phyloP scores from a whole-genome alignment of 495 filamentous ascomycete genomes.

The Elasticomyces elasticus region DNA sequence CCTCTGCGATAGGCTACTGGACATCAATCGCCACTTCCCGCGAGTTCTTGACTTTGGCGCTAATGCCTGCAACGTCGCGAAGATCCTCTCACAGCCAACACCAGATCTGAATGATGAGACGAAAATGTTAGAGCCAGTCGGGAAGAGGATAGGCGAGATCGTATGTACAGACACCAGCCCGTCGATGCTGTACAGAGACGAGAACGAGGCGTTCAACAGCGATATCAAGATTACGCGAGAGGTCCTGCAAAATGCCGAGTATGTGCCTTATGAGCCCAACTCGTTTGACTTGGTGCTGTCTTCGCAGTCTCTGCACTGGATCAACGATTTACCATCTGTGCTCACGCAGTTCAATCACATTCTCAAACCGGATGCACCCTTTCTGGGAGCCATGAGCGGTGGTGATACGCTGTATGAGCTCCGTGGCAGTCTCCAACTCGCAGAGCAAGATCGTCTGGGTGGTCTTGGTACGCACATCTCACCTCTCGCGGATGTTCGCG shows the following conservation, averaged over 20 bases:
- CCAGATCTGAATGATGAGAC: constrained; percentile 43
- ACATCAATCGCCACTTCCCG: constrained; percentile 81
- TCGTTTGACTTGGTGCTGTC: constrained; percentile 83
- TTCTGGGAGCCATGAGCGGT: constrained; percentile 92
- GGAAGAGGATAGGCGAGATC: constrained; percentile 56
- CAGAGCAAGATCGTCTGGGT: constrained; percentile 77
- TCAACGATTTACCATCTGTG: constrained; percentile 85
- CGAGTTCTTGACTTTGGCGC: constrained; percentile 87
- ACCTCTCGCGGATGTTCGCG: constrained; percentile 82
- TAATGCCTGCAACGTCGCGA: constrained; percentile 89
- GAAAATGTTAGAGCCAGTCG: constrained; percentile 50
- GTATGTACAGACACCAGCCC: constrained; percentile 72
- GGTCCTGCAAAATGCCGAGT: constrained; percentile 57
- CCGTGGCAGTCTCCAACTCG: constrained; percentile 84
- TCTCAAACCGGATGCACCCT: constrained; percentile 83
- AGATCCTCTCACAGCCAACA: constrained; percentile 58
- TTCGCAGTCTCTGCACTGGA: constrained; percentile 87
- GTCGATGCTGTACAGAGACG: constrained; percentile 73
- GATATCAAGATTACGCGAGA: constrained; percentile 60
- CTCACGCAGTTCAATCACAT: constrained; percentile 70
- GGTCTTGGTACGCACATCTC: constrained; percentile 81
- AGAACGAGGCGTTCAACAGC: constrained; percentile 62
- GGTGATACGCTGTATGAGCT: constrained; percentile 93
- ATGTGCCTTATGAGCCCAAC: constrained; percentile 65
- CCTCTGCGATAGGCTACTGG: constrained; percentile 80